Base-by-base conservation (phyloP, 2,329 filamentous ascomycete genomes). In the Neopestalotiopsis sp. region DNA sequence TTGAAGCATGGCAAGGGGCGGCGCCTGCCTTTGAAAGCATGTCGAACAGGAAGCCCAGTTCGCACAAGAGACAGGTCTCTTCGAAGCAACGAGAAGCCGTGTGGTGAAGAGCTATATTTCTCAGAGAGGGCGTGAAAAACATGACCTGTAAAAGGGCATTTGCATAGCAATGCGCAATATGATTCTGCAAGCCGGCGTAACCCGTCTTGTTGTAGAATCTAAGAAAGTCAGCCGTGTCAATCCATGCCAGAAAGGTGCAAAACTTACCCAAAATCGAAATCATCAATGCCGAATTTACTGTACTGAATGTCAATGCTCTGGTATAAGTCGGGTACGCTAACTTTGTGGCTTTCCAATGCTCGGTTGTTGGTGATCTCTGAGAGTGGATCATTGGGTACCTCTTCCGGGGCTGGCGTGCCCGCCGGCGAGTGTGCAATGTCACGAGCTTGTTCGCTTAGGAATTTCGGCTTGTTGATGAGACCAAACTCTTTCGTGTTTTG, bases 251-350 rank as follows among this genome's bases (percentile, higher is more conserved):
- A 59, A 32, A 2, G 14, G 24, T 10, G 13, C 58, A 38, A 5
- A 14, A 81, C 89, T 75, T 83, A 94, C 90, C 92, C 92, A 81
- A 99, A 99, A 80, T 99, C 96, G 79, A 99, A 99, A 80, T 99
- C 97, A 76, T 98, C 95, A n/a, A 99, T 94, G 24, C 96, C 96
- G 80, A 98, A 99, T 78, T 94, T 97, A 85, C 95, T 98, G 84
- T 98, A 99, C 79, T 98, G 98, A 82, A 99, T 99, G 79, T 98
- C 95, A 12, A 98, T 93, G 75, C 94, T 95, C 72, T 93, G 91
- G 79, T 99, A 99, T 84, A 96, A 94, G 9, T 93, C 88, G 28
- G 95, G 92, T 4, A 96, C 92, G 68, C 97, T 94, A 56, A 92
- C 89, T 72, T 94, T 92, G 68, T 92, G 88, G 72, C 92, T 91